A percentile compares a stretch with the other conserved stretches of the same genome.
These are phyloP conservation scores for Xylaria sp. DNA, from an alignment of 2,329 filamentous ascomycete species.

Conservation along the genomic window DNA sequence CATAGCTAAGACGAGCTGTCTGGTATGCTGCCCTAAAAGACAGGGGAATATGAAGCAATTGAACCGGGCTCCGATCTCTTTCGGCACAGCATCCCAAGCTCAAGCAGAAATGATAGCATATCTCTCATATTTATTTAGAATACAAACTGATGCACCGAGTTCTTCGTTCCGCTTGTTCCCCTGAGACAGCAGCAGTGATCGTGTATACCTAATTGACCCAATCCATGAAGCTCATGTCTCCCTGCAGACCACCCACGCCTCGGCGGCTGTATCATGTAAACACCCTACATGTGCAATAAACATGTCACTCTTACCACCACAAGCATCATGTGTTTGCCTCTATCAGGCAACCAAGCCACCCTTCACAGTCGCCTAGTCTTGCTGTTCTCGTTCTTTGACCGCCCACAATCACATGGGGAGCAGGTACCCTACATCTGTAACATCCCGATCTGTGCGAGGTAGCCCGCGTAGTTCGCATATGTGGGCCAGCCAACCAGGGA, in stretches of 20 bases:
- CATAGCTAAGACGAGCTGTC: conserved; percentile 7
- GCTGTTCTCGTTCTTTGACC: conserved; percentile 16
- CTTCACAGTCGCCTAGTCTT: conserved; percentile 2
- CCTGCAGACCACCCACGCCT: conserved; percentile 20
- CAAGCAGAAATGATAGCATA: not conserved
- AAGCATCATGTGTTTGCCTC: conserved; percentile 6
- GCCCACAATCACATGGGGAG: conserved; percentile 11
- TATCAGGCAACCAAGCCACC: not conserved
- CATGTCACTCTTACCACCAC: not conserved
- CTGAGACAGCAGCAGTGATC: conserved; percentile 4
- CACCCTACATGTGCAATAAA: not conserved
- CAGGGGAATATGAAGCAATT: not conserved
- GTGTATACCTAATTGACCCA: not conserved
- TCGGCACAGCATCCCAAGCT: not conserved
- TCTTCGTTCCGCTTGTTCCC: not conserved
- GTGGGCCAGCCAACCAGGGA: conserved; percentile 17
- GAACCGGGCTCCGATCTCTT: not conserved
- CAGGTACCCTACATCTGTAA: conserved; percentile 22
- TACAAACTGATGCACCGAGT: conserved; percentile 7
- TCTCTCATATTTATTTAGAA: conserved; percentile 1
- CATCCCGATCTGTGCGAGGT: conserved; percentile 26
- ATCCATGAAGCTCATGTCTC: conserved; percentile 23
- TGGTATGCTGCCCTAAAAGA: not conserved
- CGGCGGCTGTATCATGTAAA: not conserved
- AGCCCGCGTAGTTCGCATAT: not conserved